Percentiles rank a stretch among this genome's conserved stretches.
These are phyloP conservation scores for Candida manassasensis DNA, from an alignment of 805 yeast species.

Conservation along the genomic window DNA sequence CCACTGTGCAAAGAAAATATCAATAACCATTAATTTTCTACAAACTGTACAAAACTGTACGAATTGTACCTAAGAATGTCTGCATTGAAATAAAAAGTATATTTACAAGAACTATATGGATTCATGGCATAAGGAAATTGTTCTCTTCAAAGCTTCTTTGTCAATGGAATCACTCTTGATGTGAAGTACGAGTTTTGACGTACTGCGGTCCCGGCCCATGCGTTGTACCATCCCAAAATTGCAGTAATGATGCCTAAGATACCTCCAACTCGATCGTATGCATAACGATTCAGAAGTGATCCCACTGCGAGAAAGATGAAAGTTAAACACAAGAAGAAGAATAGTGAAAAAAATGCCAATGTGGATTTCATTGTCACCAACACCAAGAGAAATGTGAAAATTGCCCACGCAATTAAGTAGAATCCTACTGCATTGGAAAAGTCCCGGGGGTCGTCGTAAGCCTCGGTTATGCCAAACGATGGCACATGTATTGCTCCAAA, in stretches of 20 bases:
- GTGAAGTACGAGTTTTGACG: constrained; percentile 54
- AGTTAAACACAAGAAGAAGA: constrained; percentile 49
- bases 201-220: constrained; percentile 59
- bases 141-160: constrained; percentile 21
- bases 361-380: constrained; percentile 61
- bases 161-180: constrained; percentile 46
- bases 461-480: constrained; percentile 54
- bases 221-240: constrained; percentile 56
- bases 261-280: constrained; percentile 55
- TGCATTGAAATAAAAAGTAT: neutral
- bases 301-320: constrained; percentile 53
- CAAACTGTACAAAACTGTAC: constrained; percentile 4
- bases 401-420: constrained; percentile 57
- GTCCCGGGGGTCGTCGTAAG: constrained; percentile 40
- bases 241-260: constrained; percentile 54
- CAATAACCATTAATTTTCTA: too few species aligned
- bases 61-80: neutral
- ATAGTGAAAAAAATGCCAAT: constrained; percentile 55
- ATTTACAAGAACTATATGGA: too few species aligned
- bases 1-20: too few species aligned
- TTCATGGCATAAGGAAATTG: too few species aligned
- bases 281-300: constrained; percentile 40
- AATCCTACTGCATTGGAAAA: constrained; percentile 53
- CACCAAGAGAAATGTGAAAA: constrained; percentile 53
- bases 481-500: constrained; percentile 56